Conservation (phyloP, 2,329 filamentous ascomycete genomes). For the Colletotrichum sp. region DNA sequence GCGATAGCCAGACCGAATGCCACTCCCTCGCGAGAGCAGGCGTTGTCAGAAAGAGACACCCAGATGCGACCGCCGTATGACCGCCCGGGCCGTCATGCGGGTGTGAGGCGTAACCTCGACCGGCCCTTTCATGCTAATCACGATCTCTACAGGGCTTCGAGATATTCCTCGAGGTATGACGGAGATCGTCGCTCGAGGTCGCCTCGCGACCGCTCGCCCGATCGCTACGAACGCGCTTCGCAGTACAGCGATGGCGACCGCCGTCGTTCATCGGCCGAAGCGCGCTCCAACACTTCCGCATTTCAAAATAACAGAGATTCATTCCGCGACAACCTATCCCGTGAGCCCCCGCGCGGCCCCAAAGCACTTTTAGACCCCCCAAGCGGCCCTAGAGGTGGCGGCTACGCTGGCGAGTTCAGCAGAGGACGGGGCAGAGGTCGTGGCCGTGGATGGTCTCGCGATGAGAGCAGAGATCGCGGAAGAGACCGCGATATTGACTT, state of each 20-base stretch:
- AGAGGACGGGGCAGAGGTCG: conserved; percentile 59
- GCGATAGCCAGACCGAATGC: background rate
- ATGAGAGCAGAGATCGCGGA: conserved; percentile 66
- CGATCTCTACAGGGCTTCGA: conserved; percentile 47
- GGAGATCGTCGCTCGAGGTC: conserved; percentile 67
- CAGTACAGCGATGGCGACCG: conserved; percentile 70
- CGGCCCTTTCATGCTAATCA: conserved; percentile 16
- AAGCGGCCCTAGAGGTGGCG: conserved; percentile 71
- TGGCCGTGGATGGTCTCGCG: conserved; percentile 62
- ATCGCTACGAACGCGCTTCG: conserved; percentile 63
- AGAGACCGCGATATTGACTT: conserved; percentile 67
- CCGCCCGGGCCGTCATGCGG: conserved; percentile 5
- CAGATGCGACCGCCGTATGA: conserved; percentile 15
- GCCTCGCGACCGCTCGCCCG: conserved; percentile 72
- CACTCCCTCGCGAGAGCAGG: background rate
- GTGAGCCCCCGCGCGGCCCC: conserved; percentile 82
- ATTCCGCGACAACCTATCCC: conserved; percentile 49
- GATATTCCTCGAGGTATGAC: conserved; percentile 67
- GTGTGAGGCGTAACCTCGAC: conserved; percentile 14
- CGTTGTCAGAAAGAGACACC: background rate
- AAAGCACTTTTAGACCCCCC: conserved; percentile 77
- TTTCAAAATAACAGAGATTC: conserved; percentile 66
- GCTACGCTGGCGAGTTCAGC: conserved; percentile 67
- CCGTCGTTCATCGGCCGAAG: conserved; percentile 68
- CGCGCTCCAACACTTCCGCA: conserved; percentile 58